These are phyloP conservation scores for Starmerella potacharoeniae DNA, from an alignment of 805 yeast species.

Conservation along the genomic window DNA sequence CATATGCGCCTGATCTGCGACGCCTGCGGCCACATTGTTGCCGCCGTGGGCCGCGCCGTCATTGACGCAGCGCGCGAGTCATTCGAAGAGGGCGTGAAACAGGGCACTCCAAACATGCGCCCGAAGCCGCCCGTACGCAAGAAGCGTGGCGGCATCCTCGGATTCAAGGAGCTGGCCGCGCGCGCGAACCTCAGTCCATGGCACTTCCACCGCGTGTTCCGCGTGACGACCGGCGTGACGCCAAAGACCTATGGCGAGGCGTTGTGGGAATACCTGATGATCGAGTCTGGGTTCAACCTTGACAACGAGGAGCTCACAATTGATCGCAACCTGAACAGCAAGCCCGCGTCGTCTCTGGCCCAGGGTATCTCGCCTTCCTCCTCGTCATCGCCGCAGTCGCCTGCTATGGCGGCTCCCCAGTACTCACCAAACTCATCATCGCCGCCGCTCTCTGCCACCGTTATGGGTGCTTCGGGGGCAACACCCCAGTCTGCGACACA, in stretches of 20 bases:
- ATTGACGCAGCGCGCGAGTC: slow-evolving; percentile 26
- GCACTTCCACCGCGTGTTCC: slow-evolving; percentile 89
- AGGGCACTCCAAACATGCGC: slow-evolving; percentile 6
- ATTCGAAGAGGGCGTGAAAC: slow-evolving; percentile 17
- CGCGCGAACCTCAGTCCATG: slow-evolving; percentile 76
- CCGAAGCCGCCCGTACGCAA: slow-evolving; percentile 26
- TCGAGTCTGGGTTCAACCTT: slow-evolving; percentile 22
- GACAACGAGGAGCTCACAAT: slow-evolving; percentile 19
- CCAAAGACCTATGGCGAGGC: slow-evolving; percentile 83
- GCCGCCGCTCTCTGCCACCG: neutral
- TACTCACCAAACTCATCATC: neutral
- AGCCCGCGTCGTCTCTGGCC: neutral
- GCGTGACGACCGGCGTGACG: slow-evolving; percentile 73
- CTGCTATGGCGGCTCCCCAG: neutral
- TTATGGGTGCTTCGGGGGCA: neutral
- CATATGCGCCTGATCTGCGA: slow-evolving; percentile 59
- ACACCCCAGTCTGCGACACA: neutral
- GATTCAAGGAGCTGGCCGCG: slow-evolving; percentile 77
- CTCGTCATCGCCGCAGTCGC: slow-evolving; percentile 8
- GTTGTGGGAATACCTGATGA: slow-evolving; percentile 37
- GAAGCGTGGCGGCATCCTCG: slow-evolving; percentile 32
- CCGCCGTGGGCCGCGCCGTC: slow-evolving; percentile 53
- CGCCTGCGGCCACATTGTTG: slow-evolving; percentile 74
- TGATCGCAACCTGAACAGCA: slow-evolving; percentile 2
- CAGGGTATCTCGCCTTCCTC: slow-evolving; percentile 2